These are phyloP conservation scores for Asclepias syriaca DNA, from an alignment of 257 asterid genomes.

Conservation along the genomic window DNA sequence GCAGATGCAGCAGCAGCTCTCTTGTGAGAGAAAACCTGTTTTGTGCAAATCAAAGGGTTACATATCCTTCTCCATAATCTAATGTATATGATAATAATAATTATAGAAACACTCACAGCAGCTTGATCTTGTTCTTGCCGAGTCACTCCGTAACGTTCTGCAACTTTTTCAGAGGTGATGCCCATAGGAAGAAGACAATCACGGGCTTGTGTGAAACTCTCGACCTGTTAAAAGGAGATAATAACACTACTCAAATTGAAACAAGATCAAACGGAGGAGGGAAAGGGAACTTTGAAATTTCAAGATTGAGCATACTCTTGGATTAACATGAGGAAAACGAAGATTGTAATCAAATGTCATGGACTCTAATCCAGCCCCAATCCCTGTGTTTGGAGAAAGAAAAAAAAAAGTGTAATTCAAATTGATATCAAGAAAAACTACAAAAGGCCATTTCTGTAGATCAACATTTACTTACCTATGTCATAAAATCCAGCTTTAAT, in stretches of 20 bases:
- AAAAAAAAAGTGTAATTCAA: conserved; percentile 1
- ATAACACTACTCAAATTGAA: neutral
- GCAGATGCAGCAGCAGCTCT: conserved; percentile 84
- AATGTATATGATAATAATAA: neutral
- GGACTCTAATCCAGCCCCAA: conserved; percentile 91
- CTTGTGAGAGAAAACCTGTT: conserved; percentile 75
- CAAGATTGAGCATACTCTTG: conserved; percentile 43
- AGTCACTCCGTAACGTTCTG: conserved; percentile 74
- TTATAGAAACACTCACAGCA: conserved; percentile 50
- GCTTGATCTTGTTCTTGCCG: conserved; percentile 91
- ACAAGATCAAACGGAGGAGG: neutral
- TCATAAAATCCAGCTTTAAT: conserved; percentile 88
- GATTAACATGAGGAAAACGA: conserved; percentile 28
- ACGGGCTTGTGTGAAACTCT: conserved; percentile 59
- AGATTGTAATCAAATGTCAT: conserved; percentile 59
- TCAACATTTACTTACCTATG: conserved; percentile 57
- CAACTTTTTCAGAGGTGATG: conserved; percentile 84
- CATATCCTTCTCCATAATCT: conserved; percentile 2
- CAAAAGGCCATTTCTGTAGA: neutral
- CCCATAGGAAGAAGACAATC: conserved; percentile 98
- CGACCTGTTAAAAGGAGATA: conserved; percentile 34
- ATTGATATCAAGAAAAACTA: neutral
- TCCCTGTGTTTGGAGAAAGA: conserved; percentile 36
- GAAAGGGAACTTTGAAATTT: neutral
- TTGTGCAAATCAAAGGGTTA: conserved; percentile 21